Evolutionary conservation across 1,284 basidiomycete species (phyloP), one percentile per base, ranked within the genome.

Genomic region (Moesziomyces sp.): DNA sequence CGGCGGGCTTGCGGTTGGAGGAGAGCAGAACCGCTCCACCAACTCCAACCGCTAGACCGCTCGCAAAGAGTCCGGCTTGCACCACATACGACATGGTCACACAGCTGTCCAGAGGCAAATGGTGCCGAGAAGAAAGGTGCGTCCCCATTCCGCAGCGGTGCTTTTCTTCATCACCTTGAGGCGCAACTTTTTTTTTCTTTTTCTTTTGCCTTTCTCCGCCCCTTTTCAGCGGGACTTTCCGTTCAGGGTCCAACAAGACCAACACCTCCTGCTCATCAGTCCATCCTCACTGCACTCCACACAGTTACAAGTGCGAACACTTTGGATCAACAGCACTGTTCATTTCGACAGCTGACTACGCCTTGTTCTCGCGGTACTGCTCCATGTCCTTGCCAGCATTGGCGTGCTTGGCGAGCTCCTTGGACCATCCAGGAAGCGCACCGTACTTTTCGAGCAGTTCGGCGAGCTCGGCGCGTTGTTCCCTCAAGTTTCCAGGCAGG

Each of bases 81-180:
- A 91, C 91, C 82, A 93, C 92, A 57, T 93, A 90, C 58, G 96
- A 92, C 85, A 96, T 96, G 49, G 92, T 93, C 14, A 14, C 19
- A 16, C 21, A 38, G 14, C 3, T 35, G 30, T 5, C 19, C 40
- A 35, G 38, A 46, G 46, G 46, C 33, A 24, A 24, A 49, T 43
- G 46, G 11, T 26, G 19, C 19, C 42, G 30, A 40, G 21, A 46
- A 48, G 38, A 21, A 28, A 7, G 24, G 30, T 13, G 30, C 30
- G 9, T 33, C 30, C 10, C 30, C 13, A 0, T 4, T 13, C 11
- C 30, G 30, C 10, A 33, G 10, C 11, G 30, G 30, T 3, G 11
- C 1, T 33, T 33, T 4, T 4, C 13, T 33, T 35, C 14, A 28
- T 28, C 26, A 28, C 3, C 26, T 28, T 28, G 3, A 8, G 8